Base-by-base conservation (phyloP, 805 yeast genomes). In the Lipomyces chichibuensis region DNA sequence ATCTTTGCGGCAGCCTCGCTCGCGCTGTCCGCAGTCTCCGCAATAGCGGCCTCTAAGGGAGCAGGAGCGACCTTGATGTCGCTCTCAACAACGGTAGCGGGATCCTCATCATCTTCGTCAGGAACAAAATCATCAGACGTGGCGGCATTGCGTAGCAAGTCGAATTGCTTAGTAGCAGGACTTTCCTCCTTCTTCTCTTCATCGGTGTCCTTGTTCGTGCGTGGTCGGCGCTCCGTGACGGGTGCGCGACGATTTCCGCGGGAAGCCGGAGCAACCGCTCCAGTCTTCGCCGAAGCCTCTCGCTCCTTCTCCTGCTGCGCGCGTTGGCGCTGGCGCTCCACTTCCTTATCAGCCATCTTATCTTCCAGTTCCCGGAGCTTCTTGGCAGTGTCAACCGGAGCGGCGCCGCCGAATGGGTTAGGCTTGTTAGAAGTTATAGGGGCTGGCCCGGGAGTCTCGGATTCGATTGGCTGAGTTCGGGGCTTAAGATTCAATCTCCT, bases 321-420 rank as follows among this genome's bases (percentile, higher is more conserved):
- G 4, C 23, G 49, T 57, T 58, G 56, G 27, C 32, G 39, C 23
- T 8, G 53, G 20, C 63, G 68, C 60, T 60, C 65, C 17, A 53
- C 57, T 49, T 53, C 57, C 23, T 49, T 23, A 25, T 56, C 61
- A 9, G 66, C 69, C 37, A 33, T 13, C 37, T 67, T 60, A 64
- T 83, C 81, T 67, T 89, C 93, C 27, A 89, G 78, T 73, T 89
- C 94, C 57, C 82, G 78, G 71, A 85, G 86, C 71, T 85, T 87
- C 32, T 90, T 81, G 27, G 87, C 80, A 2, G 89, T 86, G 76
- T 91, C 97, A 5, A 91, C 94, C 1, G 97, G 97, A 77, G 86
- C 90, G 0, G 97, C 97, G 3, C 84, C 80, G 0, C 97, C 97
- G 80, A 92, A 91, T 4, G 96, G 95, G 75, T 87, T 90, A 0